Evolutionary conservation across 129 eudicot genomes (phyloP).

Genomic region (Dittrichia graveolens): DNA sequence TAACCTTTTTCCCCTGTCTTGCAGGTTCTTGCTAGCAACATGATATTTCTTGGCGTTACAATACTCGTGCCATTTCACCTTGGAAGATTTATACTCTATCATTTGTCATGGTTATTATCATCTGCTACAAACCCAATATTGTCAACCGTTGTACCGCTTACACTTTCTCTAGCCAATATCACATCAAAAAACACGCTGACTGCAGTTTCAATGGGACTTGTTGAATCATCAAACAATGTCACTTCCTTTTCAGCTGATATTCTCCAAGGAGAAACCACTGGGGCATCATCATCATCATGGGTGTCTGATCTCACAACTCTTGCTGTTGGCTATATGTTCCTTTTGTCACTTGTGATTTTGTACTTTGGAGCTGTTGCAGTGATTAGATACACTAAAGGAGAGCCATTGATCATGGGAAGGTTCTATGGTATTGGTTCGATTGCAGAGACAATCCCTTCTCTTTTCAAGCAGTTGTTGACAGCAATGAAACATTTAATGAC

Average conservation of each 20-base stretch:
- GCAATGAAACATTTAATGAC: constrained; percentile 90
- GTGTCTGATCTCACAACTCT: constrained; percentile 85
- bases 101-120: constrained; percentile 66
- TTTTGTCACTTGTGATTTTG: constrained; percentile 60
- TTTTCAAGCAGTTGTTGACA: constrained; percentile 79
- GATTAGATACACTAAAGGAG: constrained; percentile 72
- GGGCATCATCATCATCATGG: constrained; percentile 43
- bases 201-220: constrained; percentile 53
- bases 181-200: constrained; percentile 65
- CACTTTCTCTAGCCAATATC: constrained; percentile 75
- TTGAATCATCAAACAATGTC: constrained; percentile 44
- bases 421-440: constrained; percentile 82
- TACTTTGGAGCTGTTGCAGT: constrained; percentile 74
- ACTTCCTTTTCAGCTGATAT: constrained; percentile 50
- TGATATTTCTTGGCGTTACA: constrained; percentile 84
- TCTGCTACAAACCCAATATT: constrained; percentile 69
- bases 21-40: constrained; percentile 97
- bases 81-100: constrained; percentile 68
- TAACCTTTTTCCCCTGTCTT: not conserved
- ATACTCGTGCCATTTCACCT: constrained; percentile 84
- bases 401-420: constrained; percentile 88
- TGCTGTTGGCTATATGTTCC: constrained; percentile 85
- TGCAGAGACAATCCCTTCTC: constrained; percentile 78
- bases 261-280: constrained; percentile 54
- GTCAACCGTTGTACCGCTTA: constrained; percentile 68